A percentile compares a stretch with the other conserved stretches of the same genome.
phyloP scores from a whole-genome alignment of 2,329 filamentous ascomycete genomes.

The Chaetomiaceae sp. region DNA sequence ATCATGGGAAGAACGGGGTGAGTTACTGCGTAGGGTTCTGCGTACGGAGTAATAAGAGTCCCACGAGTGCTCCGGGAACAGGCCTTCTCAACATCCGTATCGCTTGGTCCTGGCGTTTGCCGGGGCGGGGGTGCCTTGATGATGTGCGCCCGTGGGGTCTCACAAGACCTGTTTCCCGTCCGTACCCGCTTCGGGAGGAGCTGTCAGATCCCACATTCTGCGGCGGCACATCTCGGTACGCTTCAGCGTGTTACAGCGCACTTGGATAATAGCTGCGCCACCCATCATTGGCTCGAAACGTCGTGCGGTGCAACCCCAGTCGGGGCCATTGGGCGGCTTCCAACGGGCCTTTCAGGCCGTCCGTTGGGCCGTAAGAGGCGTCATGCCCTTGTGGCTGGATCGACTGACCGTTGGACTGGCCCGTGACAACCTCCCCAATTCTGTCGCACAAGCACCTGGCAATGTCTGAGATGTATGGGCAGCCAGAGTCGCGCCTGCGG shows the following conservation, averaged over 20 bases:
- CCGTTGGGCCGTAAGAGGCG: conserved; percentile 17
- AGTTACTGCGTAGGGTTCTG: no score
- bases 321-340: conserved; percentile 14
- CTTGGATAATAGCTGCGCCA: conserved; percentile 14
- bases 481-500: neutral
- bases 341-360: conserved; percentile 12
- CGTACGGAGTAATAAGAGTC: neutral
- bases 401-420: conserved; percentile 12
- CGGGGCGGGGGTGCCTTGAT: neutral
- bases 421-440: neutral
- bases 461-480: neutral
- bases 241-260: conserved; percentile 15
- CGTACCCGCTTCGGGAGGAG: conserved; percentile 19
- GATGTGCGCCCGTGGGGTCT: conserved; percentile 16
- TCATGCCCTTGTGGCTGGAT: neutral
- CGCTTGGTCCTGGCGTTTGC: neutral
- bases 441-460: neutral
- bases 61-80: conserved; percentile 6
- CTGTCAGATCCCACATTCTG: conserved; percentile 26
- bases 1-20: no score
- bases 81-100: neutral
- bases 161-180: conserved; percentile 20
- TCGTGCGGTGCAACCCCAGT: conserved; percentile 12
- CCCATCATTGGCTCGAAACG: conserved; percentile 15
- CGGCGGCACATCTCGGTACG: conserved; percentile 15